Evolutionary conservation across 345 rosid genomes (phyloP).

Genomic region (Camelina laxa): DNA sequence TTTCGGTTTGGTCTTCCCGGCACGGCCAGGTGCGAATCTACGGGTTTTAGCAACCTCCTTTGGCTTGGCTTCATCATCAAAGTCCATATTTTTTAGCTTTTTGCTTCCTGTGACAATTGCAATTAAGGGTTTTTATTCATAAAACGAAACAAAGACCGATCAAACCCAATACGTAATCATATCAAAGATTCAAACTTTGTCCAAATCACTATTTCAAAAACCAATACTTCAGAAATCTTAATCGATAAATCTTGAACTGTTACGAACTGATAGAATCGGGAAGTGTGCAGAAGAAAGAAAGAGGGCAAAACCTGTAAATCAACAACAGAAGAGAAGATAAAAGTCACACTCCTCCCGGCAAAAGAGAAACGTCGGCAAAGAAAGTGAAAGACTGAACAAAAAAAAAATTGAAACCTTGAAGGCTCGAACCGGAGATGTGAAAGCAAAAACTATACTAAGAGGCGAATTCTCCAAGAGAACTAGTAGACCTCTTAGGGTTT

Average conservation of each 20-base stretch:
- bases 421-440: not conserved
- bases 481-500: not conserved
- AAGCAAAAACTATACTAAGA: not conserved
- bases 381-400: not conserved
- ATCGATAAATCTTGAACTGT: not conserved
- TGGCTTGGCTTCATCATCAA: slow-evolving; percentile 62
- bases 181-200: not conserved
- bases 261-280: not conserved
- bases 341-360: not conserved
- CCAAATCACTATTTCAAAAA: not conserved
- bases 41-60: slow-evolving; percentile 54
- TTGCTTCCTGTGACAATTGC: slow-evolving; percentile 18
- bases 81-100: slow-evolving; percentile 53
- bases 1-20: slow-evolving; percentile 46
- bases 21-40: slow-evolving; percentile 63
- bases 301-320: slow-evolving; percentile 4
- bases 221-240: slow-evolving; percentile 5
- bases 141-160: not conserved
- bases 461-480: not conserved
- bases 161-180: not conserved
- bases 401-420: not conserved
- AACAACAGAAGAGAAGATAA: not conserved
- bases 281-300: not conserved
- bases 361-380: not conserved
- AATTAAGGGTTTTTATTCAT: not conserved